Percentiles rank a stretch among this genome's conserved stretches.
Evolutionary conservation across 208 protist genomes (phyloP).

Genomic region (Wallacemonas sp.): DNA sequence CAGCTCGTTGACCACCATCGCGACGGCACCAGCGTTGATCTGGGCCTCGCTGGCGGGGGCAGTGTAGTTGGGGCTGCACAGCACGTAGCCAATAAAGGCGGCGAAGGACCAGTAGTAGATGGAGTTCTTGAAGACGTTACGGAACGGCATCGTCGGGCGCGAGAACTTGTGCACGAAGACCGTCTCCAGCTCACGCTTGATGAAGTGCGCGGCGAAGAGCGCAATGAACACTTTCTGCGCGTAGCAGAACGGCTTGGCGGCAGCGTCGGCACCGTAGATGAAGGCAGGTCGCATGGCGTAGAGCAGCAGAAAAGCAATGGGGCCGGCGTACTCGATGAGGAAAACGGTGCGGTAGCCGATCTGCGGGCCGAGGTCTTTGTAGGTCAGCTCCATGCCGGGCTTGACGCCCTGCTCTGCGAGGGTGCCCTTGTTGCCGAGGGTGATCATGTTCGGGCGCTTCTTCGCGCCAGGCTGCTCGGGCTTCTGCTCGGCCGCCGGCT

Average conservation of each 20-base stretch:
- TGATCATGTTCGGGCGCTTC: conserved; percentile 40
- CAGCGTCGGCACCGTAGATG: conserved; percentile 47
- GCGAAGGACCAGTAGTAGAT: conserved; percentile 95
- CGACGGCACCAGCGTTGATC: conserved; percentile 39
- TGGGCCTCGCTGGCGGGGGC: conserved; percentile 38
- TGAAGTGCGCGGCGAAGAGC: conserved; percentile 91
- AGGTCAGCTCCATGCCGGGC: conserved; percentile 61
- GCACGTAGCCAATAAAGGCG: conserved; percentile 86
- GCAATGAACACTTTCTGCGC: conserved; percentile 78
- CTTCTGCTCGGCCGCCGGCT: conserved; percentile 15
- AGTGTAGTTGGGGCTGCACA: conserved; percentile 88
- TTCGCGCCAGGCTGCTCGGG: conserved; percentile 31
- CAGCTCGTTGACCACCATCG: conserved; percentile 81
- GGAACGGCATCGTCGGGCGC: conserved; percentile 92
- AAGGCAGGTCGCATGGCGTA: conserved; percentile 76
- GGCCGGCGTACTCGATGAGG: conserved; percentile 94
- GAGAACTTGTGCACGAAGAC: conserved; percentile 96
- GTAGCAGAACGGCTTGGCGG: conserved; percentile 37
- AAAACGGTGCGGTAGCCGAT: conserved; percentile 94
- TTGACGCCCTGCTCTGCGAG: conserved; percentile 68
- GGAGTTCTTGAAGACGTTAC: conserved; percentile 96
- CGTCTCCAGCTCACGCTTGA: conserved; percentile 94
- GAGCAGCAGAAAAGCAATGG: conserved; percentile 88
- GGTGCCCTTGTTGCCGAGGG: conserved; percentile 34
- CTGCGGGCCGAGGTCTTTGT: conserved; percentile 94